Conservation (phyloP, 2,329 filamentous ascomycete genomes). For the Sarocladium kiliense region DNA sequence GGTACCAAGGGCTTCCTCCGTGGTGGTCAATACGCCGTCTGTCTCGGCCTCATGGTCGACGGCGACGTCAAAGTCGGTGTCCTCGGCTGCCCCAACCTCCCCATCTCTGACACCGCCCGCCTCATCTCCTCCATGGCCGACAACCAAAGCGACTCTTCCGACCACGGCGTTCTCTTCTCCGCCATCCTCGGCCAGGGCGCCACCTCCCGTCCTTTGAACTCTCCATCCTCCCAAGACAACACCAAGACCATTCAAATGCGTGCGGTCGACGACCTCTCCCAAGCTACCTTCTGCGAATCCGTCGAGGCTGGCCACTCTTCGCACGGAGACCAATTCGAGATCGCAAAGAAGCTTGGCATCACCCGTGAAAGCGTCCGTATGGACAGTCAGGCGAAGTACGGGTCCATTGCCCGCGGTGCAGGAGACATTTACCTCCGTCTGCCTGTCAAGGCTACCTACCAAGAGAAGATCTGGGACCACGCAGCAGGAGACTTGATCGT, state of each 20-base stretch:
- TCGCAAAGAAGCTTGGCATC: conserved; percentile 81
- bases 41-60: conserved; percentile 85
- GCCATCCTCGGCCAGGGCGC: conserved; percentile 77
- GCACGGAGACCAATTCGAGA: conserved; percentile 76
- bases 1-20: conserved; percentile 96
- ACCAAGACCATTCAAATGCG: conserved; percentile 74
- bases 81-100: conserved; percentile 91
- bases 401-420: conserved; percentile 85
- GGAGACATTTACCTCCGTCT: conserved; percentile 92
- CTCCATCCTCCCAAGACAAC: conserved; percentile 26
- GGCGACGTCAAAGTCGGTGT: conserved; percentile 93
- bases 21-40: conserved; percentile 95
- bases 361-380: conserved; percentile 86
- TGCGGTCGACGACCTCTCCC: conserved; percentile 63
- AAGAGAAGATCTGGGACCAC: conserved; percentile 99
- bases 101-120: conserved; percentile 66
- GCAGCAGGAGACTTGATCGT: conserved; percentile 93
- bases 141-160: conserved; percentile 66
- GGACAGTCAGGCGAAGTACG: conserved; percentile 98
- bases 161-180: conserved; percentile 80
- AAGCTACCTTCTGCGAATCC: conserved; percentile 92
- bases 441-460: conserved; percentile 79
- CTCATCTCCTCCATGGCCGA: conserved; percentile 62
- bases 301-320: conserved; percentile 91
- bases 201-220: conserved; percentile 66